Conservation (phyloP, 345 rosid species). For the Eucalyptus curtisii region DNA sequence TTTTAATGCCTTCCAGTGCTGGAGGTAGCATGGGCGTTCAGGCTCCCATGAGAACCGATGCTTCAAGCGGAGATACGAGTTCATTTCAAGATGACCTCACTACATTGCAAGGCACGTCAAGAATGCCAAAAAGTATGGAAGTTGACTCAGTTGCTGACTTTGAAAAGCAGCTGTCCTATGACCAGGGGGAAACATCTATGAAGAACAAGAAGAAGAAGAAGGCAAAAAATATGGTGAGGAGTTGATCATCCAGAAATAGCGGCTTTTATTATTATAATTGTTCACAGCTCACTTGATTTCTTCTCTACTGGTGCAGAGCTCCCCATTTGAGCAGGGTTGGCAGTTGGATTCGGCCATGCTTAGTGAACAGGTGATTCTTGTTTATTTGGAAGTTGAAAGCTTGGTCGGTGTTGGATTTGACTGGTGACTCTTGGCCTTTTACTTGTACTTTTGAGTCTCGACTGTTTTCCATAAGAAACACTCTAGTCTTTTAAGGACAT, state of each 20-base stretch:
- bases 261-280: not conserved
- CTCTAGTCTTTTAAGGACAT: not conserved
- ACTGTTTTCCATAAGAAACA: not conserved
- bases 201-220: constrained; percentile 94
- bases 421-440: not conserved
- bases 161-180: constrained; percentile 63
- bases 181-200: constrained; percentile 60
- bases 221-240: constrained; percentile 43
- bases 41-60: constrained; percentile 59
- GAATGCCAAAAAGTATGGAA: constrained; percentile 63
- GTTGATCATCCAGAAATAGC: not conserved
- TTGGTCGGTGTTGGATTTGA: not conserved
- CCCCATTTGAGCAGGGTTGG: constrained; percentile 76
- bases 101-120: constrained; percentile 65
- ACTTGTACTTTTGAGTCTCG: not conserved
- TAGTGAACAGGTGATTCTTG: constrained; percentile 58
- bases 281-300: constrained; percentile 1
- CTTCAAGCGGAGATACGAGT: constrained; percentile 94
- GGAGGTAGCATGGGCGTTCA: constrained; percentile 38
- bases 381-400: not conserved
- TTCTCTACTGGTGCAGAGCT: constrained; percentile 46
- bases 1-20: constrained; percentile 47
- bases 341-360: constrained; percentile 48
- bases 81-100: constrained; percentile 95
- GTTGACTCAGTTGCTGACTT: constrained; percentile 66